Evolutionary conservation across 2,329 filamentous ascomycete species (phyloP), one percentile per base, ranked within the genome.

Genomic region (Claviceps maximensis): DNA sequence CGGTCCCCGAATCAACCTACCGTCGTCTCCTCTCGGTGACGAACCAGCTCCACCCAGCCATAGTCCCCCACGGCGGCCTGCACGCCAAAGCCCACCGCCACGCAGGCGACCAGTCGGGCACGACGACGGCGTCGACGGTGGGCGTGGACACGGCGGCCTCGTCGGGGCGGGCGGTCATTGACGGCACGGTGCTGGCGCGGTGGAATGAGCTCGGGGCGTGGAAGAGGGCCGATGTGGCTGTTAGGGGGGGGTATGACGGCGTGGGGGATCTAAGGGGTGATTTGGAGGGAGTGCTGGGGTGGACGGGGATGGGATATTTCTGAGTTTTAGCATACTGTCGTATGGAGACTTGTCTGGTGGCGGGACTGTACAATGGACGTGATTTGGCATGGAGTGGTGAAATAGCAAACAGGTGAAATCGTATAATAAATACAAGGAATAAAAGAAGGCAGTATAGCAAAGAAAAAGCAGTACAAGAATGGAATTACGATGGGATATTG

Each of bases 1-100:
- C 91, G 0, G 74, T 97, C 1, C 74, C 83, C 0, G 91, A 97
- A 67, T 75, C 84, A 6, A 76, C 83, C 12, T 97, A 97, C 69
- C 84, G 93, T 1, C 84, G 90, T 0, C 77, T 98, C 3, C 83
- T 83, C 4, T 88, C 87, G 1, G 74, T 98, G 4, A 80, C 90
- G 47, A 86, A 84, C 4, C 89, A 94, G 64, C 75, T 98, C 1
- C 76, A 83, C 9, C 87, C 83, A 36, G 82, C 84, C 0, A 77
- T 96, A 8, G 83, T 87, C 45, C 83, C 89, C 57, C 72, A 86
- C 4, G 87, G 83, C 8, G 89, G 87, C 0, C 74, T 96, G 49
- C 97, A 97, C 67, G 86, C 89, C 2, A 82, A 86, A 53, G 87
- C 83, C 0, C 87, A 91, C 69, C 78, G 93, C 15, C 73, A 73